A percentile compares a stretch with the other conserved stretches of the same genome.
phyloP scores from a whole-genome alignment of 768 basidiomycete genomes.

The Termitomyces sp. region DNA sequence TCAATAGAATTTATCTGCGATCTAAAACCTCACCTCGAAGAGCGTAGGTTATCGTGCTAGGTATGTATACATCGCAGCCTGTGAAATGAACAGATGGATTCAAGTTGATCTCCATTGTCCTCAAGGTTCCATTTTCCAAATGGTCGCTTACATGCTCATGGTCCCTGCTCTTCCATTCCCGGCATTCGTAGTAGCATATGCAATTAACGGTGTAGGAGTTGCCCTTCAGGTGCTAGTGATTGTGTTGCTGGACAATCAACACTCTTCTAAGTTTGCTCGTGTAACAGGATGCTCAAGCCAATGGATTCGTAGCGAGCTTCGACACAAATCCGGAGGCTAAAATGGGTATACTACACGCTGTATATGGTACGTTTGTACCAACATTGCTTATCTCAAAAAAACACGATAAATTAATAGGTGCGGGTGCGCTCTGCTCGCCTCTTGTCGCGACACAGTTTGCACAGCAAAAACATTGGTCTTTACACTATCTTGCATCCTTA shows the following conservation, averaged over 20 bases:
- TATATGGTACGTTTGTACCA: slow-evolving; percentile 41
- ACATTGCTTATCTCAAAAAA: neutral
- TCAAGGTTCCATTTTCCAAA: slow-evolving; percentile 39
- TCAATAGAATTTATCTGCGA: neutral
- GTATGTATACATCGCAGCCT: slow-evolving; percentile 7
- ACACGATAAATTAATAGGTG: slow-evolving; percentile 31
- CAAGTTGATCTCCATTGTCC: neutral
- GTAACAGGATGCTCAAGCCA: slow-evolving; percentile 65
- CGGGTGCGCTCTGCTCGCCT: slow-evolving; percentile 64
- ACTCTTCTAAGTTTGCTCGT: neutral
- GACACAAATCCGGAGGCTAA: slow-evolving; percentile 52
- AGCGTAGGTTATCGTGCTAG: slow-evolving; percentile 20
- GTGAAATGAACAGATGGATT: neutral
- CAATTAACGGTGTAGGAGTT: slow-evolving; percentile 25
- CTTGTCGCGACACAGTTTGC: slow-evolving; percentile 81
- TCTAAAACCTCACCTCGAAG: neutral
- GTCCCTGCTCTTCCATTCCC: slow-evolving; percentile 50
- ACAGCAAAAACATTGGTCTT: slow-evolving; percentile 60
- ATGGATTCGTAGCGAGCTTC: slow-evolving; percentile 61
- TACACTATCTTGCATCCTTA: slow-evolving; percentile 70
- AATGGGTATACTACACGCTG: slow-evolving; percentile 66
- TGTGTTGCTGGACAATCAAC: neutral
- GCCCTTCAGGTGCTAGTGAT: slow-evolving; percentile 25
- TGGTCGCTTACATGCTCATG: slow-evolving; percentile 40
- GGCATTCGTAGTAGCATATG: slow-evolving; percentile 34